Percentiles rank a stretch among this genome's conserved stretches.
Conservation (phyloP, 2,329 filamentous ascomycete species). For the Teratosphaeria gauchensis region DNA sequence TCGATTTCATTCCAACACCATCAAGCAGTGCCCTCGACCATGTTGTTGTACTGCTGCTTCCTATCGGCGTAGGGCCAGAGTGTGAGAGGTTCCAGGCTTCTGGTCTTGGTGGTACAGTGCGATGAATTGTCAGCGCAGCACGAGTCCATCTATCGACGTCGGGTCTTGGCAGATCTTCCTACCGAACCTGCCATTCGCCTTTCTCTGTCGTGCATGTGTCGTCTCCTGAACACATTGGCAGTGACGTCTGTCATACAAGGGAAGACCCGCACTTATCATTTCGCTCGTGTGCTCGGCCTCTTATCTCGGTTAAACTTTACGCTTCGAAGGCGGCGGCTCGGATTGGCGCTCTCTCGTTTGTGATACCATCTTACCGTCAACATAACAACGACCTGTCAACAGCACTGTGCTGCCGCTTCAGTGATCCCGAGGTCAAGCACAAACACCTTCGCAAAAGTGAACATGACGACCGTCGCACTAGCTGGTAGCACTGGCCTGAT, state of each 20-base stretch:
- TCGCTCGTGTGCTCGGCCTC: not conserved
- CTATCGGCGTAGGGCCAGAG: not conserved
- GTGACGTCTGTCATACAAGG: not conserved
- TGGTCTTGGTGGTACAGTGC: not conserved
- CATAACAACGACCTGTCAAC: not conserved
- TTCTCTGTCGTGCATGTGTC: not conserved
- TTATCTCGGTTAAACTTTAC: not conserved
- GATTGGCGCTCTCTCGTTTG: not conserved
- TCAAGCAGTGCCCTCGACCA: not conserved
- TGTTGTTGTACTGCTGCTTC: not conserved
- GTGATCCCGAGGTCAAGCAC: not conserved
- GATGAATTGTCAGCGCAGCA: not conserved
- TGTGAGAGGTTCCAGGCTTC: not conserved
- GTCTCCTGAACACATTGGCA: not conserved
- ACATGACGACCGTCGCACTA: conserved; percentile 44
- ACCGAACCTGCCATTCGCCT: not conserved
- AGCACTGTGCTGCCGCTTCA: not conserved
- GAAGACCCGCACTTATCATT: not conserved
- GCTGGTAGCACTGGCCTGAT: conserved; percentile 58
- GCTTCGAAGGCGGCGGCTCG: not conserved
- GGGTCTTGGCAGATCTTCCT: not conserved
- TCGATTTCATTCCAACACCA: not conserved
- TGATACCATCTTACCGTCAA: not conserved
- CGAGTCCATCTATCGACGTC: not conserved
- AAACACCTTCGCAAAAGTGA: not conserved